Evolutionary conservation across 176 grass and related monocot species (phyloP).

Genomic region (Oryza glumipatula): DNA sequence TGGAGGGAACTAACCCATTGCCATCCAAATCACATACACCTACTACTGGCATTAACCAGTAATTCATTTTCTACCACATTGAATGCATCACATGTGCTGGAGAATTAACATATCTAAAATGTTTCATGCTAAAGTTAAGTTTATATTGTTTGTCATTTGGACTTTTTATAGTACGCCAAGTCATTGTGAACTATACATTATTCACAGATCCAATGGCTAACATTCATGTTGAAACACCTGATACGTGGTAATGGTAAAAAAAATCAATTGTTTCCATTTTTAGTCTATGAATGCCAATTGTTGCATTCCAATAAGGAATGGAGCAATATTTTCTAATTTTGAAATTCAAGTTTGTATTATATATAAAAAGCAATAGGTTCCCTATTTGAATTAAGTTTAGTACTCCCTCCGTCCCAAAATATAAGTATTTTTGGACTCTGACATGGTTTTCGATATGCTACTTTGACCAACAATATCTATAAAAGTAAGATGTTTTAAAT

Average conservation of each 20-base stretch:
- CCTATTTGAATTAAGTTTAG: background rate
- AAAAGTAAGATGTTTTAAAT: no score
- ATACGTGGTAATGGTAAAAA: background rate
- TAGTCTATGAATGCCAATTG: background rate
- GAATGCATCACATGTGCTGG: background rate
- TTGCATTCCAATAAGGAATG: background rate
- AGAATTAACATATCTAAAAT: background rate
- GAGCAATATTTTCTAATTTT: background rate
- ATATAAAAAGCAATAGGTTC: background rate
- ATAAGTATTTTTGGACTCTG: no score
- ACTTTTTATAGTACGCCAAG: background rate
- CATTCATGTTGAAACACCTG: background rate
- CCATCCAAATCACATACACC: background rate
- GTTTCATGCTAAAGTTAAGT: background rate
- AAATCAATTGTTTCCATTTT: background rate
- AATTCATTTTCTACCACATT: background rate
- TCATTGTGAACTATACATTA: background rate
- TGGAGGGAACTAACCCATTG: background rate
- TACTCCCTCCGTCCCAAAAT: no score
- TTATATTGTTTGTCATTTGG: background rate
- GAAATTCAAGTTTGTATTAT: background rate
- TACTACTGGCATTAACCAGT: slow-evolving; percentile 18
- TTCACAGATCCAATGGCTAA: background rate
- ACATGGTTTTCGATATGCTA: no score
- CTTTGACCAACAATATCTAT: no score